Percentiles rank a stretch among this genome's conserved stretches.
phyloP scores from a whole-genome alignment of 2,329 filamentous ascomycete species.

The Alternaria arborescens region DNA sequence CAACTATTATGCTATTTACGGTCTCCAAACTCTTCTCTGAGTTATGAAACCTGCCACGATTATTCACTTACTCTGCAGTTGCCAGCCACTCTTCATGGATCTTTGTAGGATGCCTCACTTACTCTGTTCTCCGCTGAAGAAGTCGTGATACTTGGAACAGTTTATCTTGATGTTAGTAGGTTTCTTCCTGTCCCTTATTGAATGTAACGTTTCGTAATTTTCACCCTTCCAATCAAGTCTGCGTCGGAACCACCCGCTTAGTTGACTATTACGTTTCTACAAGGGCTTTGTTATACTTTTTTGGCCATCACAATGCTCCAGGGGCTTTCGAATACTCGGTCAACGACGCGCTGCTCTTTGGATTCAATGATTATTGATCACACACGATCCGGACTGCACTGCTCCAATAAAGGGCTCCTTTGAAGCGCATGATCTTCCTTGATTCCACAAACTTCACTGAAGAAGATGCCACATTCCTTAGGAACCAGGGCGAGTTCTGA shows the following conservation, averaged over 20 bases:
- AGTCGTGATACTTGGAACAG: not conserved
- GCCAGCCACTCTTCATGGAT: not conserved
- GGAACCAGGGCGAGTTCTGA: not conserved
- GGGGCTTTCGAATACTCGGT: not conserved
- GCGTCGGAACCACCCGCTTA: no score
- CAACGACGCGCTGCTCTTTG: not conserved
- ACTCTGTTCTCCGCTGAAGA: not conserved
- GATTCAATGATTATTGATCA: not conserved
- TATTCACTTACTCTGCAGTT: not conserved
- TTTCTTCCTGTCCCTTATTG: not conserved
- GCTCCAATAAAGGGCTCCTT: not conserved
- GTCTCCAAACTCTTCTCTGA: no score
- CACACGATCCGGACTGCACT: not conserved
- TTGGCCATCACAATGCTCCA: no score
- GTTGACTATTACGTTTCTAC: no score
- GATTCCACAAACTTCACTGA: not conserved
- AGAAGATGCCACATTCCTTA: not conserved
- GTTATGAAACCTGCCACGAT: not conserved
- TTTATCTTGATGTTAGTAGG: not conserved
- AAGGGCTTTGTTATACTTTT: no score
- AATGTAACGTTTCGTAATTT: no score
- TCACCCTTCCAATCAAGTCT: no score
- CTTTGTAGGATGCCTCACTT: not conserved
- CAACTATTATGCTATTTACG: no score
- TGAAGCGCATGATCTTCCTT: not conserved